Percentiles rank a stretch among this genome's conserved stretches.
phyloP scores from a whole-genome alignment of 208 protist genomes.

The Novymonas esmeraldas region DNA sequence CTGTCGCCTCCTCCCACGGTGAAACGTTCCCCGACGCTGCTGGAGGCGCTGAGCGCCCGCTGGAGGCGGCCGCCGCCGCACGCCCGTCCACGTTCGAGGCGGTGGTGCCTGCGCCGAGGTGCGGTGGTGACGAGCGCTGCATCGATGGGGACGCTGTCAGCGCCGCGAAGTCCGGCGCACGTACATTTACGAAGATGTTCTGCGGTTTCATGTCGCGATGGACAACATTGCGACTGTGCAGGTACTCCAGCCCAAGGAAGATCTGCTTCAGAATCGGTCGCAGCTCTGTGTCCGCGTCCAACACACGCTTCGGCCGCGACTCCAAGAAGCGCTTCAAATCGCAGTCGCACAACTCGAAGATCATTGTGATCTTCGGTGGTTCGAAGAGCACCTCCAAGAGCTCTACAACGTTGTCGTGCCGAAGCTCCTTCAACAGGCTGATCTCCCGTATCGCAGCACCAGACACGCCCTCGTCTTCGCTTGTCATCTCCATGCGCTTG shows the following conservation, averaged over 20 bases:
- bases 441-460: slow-evolving; percentile 93
- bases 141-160: slow-evolving; percentile 21
- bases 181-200: slow-evolving; percentile 85
- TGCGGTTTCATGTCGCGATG: slow-evolving; percentile 93
- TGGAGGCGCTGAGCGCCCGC: not conserved
- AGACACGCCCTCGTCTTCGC: slow-evolving; percentile 92
- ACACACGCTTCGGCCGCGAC: slow-evolving; percentile 25
- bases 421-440: slow-evolving; percentile 94
- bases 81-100: slow-evolving; percentile 1
- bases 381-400: slow-evolving; percentile 97
- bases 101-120: not conserved
- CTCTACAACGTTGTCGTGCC: slow-evolving; percentile 94
- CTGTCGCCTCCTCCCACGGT: slow-evolving; percentile 13
- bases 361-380: slow-evolving; percentile 96
- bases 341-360: slow-evolving; percentile 97
- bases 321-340: slow-evolving; percentile 98
- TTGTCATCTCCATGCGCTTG: slow-evolving; percentile 87
- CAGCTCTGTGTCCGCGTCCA: slow-evolving; percentile 59
- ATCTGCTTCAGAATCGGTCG: slow-evolving; percentile 79
- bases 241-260: slow-evolving; percentile 72
- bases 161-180: slow-evolving; percentile 33
- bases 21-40: slow-evolving; percentile 7
- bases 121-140: slow-evolving; percentile 1
- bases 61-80: not conserved
- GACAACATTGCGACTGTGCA: slow-evolving; percentile 80